These are phyloP conservation scores for Filobasidium floriforme DNA, from an alignment of 768 basidiomycete genomes.

Conservation along the genomic window DNA sequence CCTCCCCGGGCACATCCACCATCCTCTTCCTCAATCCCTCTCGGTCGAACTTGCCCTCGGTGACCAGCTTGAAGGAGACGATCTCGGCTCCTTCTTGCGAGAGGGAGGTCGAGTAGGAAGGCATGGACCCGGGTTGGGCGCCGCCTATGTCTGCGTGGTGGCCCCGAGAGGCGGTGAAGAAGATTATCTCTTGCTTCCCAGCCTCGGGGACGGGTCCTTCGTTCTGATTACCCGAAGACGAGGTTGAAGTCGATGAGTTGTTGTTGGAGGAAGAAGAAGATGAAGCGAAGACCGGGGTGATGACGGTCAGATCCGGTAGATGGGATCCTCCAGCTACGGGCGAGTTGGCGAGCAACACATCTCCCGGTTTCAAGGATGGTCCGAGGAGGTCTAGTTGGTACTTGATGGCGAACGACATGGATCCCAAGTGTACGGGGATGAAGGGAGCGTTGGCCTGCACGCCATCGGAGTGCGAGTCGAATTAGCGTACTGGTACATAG, in stretches of 20 bases:
- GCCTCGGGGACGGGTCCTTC: conserved; percentile 4
- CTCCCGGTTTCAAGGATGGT: conserved; percentile 71
- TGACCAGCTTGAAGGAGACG: conserved; percentile 82
- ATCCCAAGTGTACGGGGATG: conserved; percentile 23
- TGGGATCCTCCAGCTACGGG: conserved; percentile 49
- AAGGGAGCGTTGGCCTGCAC: conserved; percentile 62
- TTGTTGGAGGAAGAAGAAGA: conserved; percentile 48
- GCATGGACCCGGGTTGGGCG: conserved; percentile 86
- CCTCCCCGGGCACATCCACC: conserved; percentile 51
- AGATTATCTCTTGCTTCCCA: conserved; percentile 59
- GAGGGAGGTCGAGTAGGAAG: conserved; percentile 79
- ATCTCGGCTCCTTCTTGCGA: conserved; percentile 93
- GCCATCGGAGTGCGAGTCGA: no score
- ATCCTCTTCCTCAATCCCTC: conserved; percentile 69
- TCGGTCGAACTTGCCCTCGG: conserved; percentile 68
- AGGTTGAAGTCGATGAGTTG: conserved; percentile 24
- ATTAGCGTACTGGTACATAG: no score
- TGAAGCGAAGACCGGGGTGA: conserved; percentile 75
- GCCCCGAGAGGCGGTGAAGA: conserved; percentile 86
- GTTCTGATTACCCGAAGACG: not conserved
- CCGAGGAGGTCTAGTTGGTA: conserved; percentile 30
- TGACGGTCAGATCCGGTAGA: conserved; percentile 82
- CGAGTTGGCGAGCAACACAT: conserved; percentile 75
- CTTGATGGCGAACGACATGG: conserved; percentile 40
- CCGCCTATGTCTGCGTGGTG: conserved; percentile 87